Percentiles rank a stretch among this genome's conserved stretches.
Conservation (phyloP, 2,329 filamentous ascomycete species). For the Phialophora macrospora region DNA sequence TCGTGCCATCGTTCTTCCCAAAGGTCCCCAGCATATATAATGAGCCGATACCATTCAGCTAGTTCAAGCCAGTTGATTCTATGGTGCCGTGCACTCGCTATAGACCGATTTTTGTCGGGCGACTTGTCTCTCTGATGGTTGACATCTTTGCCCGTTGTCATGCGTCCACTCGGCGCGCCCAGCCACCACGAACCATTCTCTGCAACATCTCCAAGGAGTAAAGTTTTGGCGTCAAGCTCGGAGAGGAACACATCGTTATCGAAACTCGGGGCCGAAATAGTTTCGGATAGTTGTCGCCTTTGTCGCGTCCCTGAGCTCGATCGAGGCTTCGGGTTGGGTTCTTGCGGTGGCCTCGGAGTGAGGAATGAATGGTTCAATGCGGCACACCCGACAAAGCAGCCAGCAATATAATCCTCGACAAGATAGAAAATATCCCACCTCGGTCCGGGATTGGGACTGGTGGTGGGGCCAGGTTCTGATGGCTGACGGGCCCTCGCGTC, state of each 20-base stretch:
- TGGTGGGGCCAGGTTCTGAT: slow-evolving; percentile 1
- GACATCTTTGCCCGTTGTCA: slow-evolving; percentile 40
- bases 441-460: not conserved
- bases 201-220: slow-evolving; percentile 74
- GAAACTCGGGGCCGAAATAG: slow-evolving; percentile 35
- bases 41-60: slow-evolving; percentile 72
- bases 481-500: slow-evolving; percentile 10
- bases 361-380: slow-evolving; percentile 79
- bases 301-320: slow-evolving; percentile 40
- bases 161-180: slow-evolving; percentile 55
- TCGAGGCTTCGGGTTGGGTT: slow-evolving; percentile 46
- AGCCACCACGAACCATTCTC: slow-evolving; percentile 87
- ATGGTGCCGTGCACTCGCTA: slow-evolving; percentile 65
- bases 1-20: slow-evolving; percentile 68
- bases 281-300: slow-evolving; percentile 44
- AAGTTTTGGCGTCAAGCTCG: slow-evolving; percentile 74
- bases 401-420: slow-evolving; percentile 76
- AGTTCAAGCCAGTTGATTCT: slow-evolving; percentile 76
- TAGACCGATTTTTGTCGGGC: slow-evolving; percentile 41
- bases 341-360: slow-evolving; percentile 54
- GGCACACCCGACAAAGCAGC: slow-evolving; percentile 70
- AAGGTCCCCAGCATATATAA: slow-evolving; percentile 68
- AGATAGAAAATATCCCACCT: slow-evolving; percentile 66
- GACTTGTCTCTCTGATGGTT: slow-evolving; percentile 45
- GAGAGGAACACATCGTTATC: slow-evolving; percentile 53